Evolutionary conservation across 495 filamentous ascomycete species (phyloP), one percentile per base, ranked within the genome.

Genomic region (Trichoderma orchidacearum): DNA sequence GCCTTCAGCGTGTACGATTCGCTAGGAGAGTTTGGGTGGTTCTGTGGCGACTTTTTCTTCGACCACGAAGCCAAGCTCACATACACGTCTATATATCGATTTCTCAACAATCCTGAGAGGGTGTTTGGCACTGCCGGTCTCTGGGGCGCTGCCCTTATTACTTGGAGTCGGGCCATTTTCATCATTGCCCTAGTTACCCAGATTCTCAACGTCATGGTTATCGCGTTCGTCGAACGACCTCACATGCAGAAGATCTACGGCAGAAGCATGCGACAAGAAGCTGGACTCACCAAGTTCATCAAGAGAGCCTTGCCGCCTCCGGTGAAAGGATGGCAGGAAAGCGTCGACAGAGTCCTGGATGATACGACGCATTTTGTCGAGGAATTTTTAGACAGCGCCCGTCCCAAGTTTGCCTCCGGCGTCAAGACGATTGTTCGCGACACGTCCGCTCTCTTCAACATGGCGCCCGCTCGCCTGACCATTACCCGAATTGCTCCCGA

Each of bases 211-310:
- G 75, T 97, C 45, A 82, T 75, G 45, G 96, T 97, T 74, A 89
- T 97, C 57, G 87, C 96, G 59, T 85, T 92, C 56, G 87, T 98
- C 3, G 93, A 98, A 67, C 84, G 90, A 41, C 93, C 93, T 27
- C 93, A 98, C 70, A 98, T 98, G 93, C 90, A 96, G 70, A 97
- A 96, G 72, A 78, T 96, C 25, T 98, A 98, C 63, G 93, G 93
- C 36, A 77, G 80, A 56, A 84, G 81, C 63, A 73, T 98, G 27
- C 85, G 94, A 60, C 75, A 84, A 60, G 88, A 95, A 69, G 90
- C 92, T 11, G 94, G 93, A 61, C 75, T 98, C 27, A 89, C 90
- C 35, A 91, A 88, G 69, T 96, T 87, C 65, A 76, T 98, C 60
- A 87, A 87, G 65, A 83, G 86, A 56, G 87, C 89, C 3, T 72